Base-by-base conservation (phyloP, 495 filamentous ascomycete genomes). In the Astrothelium subdiscretum region DNA sequence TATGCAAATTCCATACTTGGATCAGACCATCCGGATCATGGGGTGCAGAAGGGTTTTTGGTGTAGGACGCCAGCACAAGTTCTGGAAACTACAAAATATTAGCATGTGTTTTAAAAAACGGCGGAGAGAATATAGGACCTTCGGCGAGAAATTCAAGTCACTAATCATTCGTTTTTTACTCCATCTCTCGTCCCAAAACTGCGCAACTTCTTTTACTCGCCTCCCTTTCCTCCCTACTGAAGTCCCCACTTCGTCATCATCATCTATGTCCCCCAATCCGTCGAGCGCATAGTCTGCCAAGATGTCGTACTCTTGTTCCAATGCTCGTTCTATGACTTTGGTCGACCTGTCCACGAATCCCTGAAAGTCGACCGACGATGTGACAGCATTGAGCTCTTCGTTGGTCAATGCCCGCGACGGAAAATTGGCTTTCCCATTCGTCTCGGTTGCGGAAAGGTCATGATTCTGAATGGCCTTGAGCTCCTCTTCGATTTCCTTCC, bases 81-180 rank as follows among this genome's bases (percentile, higher is more conserved):
- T 99, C 95, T 32, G 88, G 87, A 66, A 95, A 97, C 81, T 87
- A 62, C 60, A 26, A 31, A 66, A 54, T 11, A 29, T 54, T 54
- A 18, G 67, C 70, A 12, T n/a, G n/a, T n/a, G 1, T 27, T 12
- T 11, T 8, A 54, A 27, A 54, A 27, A 8, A 29, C 8, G 4
- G 20, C 26, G 29, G 6, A 20, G 48, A 54, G 10, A 29, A 0
- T 26, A 27, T n/a, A 12, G 15, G 70, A 87, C 85, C 83, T 95
- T 96, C 20, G 90, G 88, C 29, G 92, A 97, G 71, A 96, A 97
- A 74, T 88, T 86, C 54, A 97, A 80, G 68, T 90, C 88, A 69
- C 86, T 95, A 69, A 97, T 86, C 89, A 96, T 96, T 63, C 95
- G 85, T 75, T 95, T 96, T 76, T 91, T 94, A 71, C 91, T 95